phyloP scores from a whole-genome alignment of 2,329 filamentous ascomycete genomes.

The Coniochaeta prunicola region DNA sequence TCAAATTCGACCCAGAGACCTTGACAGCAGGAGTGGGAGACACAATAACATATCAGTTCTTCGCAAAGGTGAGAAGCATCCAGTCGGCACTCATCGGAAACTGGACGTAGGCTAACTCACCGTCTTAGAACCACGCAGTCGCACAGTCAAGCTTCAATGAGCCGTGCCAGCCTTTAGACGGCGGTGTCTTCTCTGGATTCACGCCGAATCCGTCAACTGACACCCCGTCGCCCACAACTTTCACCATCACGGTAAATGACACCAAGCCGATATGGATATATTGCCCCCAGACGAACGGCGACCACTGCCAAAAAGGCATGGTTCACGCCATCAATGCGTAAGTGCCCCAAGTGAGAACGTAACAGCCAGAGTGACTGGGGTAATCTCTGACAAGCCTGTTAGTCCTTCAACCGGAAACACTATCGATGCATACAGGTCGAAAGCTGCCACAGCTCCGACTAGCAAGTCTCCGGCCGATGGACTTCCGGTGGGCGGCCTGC shows the following conservation, averaged over 20 bases:
- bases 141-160: conserved; percentile 30
- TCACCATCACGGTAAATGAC: conserved; percentile 36
- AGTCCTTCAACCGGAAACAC: conserved; percentile 25
- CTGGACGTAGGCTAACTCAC: not conserved
- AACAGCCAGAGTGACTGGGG: not conserved
- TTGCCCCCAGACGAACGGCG: conserved; percentile 31
- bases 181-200: conserved; percentile 35
- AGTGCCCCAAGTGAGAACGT: conserved; percentile 9
- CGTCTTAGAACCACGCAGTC: conserved; percentile 29
- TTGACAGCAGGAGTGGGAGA: conserved; percentile 27
- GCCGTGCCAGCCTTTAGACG: conserved; percentile 27
- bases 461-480: conserved; percentile 21
- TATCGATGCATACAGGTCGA: conserved; percentile 24
- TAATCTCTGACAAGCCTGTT: not conserved
- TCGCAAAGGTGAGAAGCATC: conserved; percentile 20
- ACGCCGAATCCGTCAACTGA: conserved; percentile 23
- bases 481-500: conserved; percentile 23
- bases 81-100: not conserved
- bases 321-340: conserved; percentile 29
- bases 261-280: conserved; percentile 42
- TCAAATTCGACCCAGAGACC: conserved; percentile 29
- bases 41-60: conserved; percentile 32
- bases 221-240: conserved; percentile 25
- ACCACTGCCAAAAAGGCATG: conserved; percentile 38
- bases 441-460: conserved; percentile 14